These are phyloP conservation scores for Dunaliella sp. DNA, from an alignment of 139 green algal species.

Conservation along the genomic window DNA sequence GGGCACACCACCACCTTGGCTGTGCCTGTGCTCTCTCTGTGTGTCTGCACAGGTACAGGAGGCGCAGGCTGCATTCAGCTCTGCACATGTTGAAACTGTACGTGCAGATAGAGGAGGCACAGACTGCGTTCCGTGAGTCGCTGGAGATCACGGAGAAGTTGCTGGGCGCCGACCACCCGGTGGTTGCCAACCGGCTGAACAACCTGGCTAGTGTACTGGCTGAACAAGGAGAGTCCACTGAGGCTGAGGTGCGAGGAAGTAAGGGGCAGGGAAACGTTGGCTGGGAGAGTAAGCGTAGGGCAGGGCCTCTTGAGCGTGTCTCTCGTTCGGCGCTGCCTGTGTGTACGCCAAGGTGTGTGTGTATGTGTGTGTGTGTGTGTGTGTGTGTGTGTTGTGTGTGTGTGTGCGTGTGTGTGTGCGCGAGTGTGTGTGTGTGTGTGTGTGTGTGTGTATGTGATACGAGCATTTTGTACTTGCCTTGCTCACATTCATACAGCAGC, in stretches of 20 bases:
- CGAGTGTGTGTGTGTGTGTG: too few relatives aligned
- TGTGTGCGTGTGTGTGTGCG: neutral
- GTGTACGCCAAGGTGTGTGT: neutral
- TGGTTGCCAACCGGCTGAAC: constrained; percentile 23
- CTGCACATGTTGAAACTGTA: neutral
- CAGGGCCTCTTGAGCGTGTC: too few relatives aligned
- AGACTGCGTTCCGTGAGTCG: neutral
- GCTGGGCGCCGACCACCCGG: constrained; percentile 17
- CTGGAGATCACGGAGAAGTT: constrained; percentile 11
- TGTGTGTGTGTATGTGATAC: too few relatives aligned
- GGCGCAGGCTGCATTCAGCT: too few relatives aligned
- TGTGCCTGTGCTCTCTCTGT: too few relatives aligned
- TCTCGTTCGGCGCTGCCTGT: too few relatives aligned
- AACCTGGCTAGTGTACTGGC: constrained; percentile 25
- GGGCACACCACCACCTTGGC: too few relatives aligned
- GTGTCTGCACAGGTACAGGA: too few relatives aligned
- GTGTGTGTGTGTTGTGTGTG: neutral
- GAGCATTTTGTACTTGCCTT: too few relatives aligned
- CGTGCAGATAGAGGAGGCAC: neutral
- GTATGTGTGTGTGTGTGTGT: neutral
- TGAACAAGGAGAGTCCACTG: constrained; percentile 5
- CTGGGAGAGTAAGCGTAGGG: neutral
- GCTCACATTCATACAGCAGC: too few relatives aligned
- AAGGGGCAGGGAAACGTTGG: neutral
- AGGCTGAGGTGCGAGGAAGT: constrained; percentile 11